Evolutionary conservation across 805 yeast genomes (phyloP), one percentile per base, ranked within the genome.

Genomic region (Scheffersomyces stipitis): DNA sequence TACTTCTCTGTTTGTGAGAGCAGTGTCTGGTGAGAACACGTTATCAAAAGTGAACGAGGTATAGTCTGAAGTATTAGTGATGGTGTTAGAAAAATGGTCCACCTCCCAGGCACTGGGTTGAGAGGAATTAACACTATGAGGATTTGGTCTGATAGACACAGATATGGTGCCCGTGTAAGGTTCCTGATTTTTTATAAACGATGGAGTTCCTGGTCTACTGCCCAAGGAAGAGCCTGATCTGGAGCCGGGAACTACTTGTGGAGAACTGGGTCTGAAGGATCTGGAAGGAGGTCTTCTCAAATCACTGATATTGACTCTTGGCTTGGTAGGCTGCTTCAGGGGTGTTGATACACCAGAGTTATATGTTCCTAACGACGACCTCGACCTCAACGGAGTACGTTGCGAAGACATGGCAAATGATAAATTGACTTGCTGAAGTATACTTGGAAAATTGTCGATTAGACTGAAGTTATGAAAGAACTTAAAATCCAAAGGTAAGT

Each of bases 111-210:
- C 64, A 15, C 62, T 31, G 7, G 61, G 30, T 40, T 46, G 56
- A 58, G 62, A 52, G 7, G 64, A 59, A 40, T 61, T 62, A 24
- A 52, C 56, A 17, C 61, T 52, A 33, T 67, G 55, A 0, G 96
- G 96, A 46, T 83, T 81, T 13, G 90, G 88, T 42, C 96, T 67
- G 9, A 88, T 75, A 0, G 89, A 76, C 1, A 88, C 96, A 1
- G 78, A 74, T 44, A 88, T 87, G 12, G 82, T 71, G 1, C 95
- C 95, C 3, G 78, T 71, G 51, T 83, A 85, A 0, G 73, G 72
- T 32, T 68, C 73, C 8, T 48, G 49, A 13, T 46, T 38, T 33
- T 38, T 45, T 4, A 28, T 22, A 24, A 52, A 54, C 1, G 61
- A 53, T 10, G 74, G 73, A 1, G 74, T 69, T 6, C 59, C 45